A percentile compares a stretch with the other conserved stretches of the same genome.
Evolutionary conservation across 768 basidiomycete genomes (phyloP).

Genomic region (Mycena crocata): DNA sequence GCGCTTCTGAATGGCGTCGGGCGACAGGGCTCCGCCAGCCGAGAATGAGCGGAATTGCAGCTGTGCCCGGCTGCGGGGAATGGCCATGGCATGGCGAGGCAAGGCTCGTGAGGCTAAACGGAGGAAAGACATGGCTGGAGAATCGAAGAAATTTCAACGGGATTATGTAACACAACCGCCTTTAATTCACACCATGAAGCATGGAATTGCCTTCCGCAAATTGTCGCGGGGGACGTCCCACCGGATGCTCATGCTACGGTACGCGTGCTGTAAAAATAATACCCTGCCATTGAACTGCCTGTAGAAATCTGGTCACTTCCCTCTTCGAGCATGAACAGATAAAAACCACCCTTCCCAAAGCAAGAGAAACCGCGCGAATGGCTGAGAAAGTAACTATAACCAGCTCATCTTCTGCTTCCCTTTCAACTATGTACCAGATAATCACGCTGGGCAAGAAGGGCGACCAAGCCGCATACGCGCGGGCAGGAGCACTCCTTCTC

Average conservation of each 20-base stretch:
- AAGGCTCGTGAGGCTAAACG: constrained; percentile 61
- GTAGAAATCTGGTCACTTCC: constrained; percentile 93
- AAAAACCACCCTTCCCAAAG: constrained; percentile 95
- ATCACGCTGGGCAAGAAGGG: constrained; percentile 94
- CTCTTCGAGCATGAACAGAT: constrained; percentile 96
- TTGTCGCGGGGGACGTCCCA: constrained; percentile 93
- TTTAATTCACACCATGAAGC: constrained; percentile 74
- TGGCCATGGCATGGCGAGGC: constrained; percentile 41
- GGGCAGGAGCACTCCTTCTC: constrained; percentile 85
- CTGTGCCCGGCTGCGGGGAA: constrained; percentile 55
- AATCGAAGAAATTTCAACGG: constrained; percentile 14
- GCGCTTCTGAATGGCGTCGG: constrained; percentile 76
- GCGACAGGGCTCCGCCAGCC: constrained; percentile 72
- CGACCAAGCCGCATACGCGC: constrained; percentile 71
- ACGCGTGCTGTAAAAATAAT: constrained; percentile 31
- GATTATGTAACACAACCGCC: constrained; percentile 5
- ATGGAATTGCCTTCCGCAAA: constrained; percentile 93
- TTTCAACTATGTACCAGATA: constrained; percentile 59
- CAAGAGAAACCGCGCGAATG: constrained; percentile 88
- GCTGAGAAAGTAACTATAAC: constrained; percentile 80
- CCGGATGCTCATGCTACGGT: constrained; percentile 94
- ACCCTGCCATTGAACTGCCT: constrained; percentile 24
- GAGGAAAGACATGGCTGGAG: constrained; percentile 63
- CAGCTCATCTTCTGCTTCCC: constrained; percentile 34
- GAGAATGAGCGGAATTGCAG: constrained; percentile 70